Evolutionary conservation across 1,284 basidiomycete genomes (phyloP), one percentile per base, ranked within the genome.

Genomic region (Trichosporon sp.): DNA sequence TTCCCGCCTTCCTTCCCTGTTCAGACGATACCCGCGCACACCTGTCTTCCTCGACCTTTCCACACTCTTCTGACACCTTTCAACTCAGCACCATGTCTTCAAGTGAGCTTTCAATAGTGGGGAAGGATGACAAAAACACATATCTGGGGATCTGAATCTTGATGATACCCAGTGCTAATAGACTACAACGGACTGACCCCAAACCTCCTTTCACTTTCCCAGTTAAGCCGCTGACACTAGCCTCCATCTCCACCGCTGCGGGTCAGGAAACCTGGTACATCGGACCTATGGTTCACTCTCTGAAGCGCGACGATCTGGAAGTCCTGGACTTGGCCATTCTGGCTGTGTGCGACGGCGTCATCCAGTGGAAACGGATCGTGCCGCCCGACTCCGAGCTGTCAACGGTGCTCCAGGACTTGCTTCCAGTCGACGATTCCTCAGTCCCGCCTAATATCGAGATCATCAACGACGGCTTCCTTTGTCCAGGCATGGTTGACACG

Each of bases 401-500:
- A 5, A 2, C 51, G 6, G 80, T 83, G 37, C 38, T 51, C 7
- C 16, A 46, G 11, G 61, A 56, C 0, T 48, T 70, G 7, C 48
- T 75, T 7, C 76, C 78, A 46, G 78, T 84, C 5, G 80, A 86
- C 7, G 66, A 69, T 8, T 71, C 78, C 56, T 77, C 43, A 65
- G 65, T 5, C 67, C 71, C 21, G 68, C 67, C 74, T 79, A 46
- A 46, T 14, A 46, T 89, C 1, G 79, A 81, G 67, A 84, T 95
- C 21, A 86, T 86, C 63, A 79, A 86, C 1, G 92, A 92, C 10
- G 89, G 94, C 77, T 95, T 96, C 81, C 80, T 97, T 68, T 89
- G 93, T 77, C 94, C 95, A 2, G 94, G 94, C 14, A 90, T 96
- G 79, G 86, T 96, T 69, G 94, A 96, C 85, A 96, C 94, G 32